phyloP scores from a whole-genome alignment of 2,329 filamentous ascomycete genomes.

The Sporothrix curviconia region DNA sequence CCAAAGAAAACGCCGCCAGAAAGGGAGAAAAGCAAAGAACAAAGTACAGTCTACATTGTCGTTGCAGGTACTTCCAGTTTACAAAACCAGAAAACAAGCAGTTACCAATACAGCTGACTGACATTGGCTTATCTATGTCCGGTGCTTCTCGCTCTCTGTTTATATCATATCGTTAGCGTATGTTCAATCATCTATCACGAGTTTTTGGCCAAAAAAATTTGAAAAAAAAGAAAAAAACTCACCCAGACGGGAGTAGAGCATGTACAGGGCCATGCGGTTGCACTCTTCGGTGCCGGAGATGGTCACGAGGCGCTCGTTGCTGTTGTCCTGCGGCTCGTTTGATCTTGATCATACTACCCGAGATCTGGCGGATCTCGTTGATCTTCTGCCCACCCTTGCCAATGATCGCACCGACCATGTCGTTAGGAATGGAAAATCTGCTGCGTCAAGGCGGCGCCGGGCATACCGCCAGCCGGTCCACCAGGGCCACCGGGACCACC shows the following conservation, averaged over 20 bases:
- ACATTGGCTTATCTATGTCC: constrained; percentile 48
- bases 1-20: background rate
- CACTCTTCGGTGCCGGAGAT: constrained; percentile 97
- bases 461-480: constrained; percentile 57
- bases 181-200: too few relatives aligned
- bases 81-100: too few relatives aligned
- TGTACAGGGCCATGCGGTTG: constrained; percentile 99
- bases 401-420: constrained; percentile 99
- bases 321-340: constrained; percentile 98
- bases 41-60: background rate
- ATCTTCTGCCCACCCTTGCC: constrained; percentile 98
- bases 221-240: constrained; percentile 28
- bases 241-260: constrained; percentile 98
- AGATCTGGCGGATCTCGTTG: constrained; percentile 96
- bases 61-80: too few relatives aligned
- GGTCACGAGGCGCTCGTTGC: constrained; percentile 94
- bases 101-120: too few relatives aligned
- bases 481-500: constrained; percentile 28
- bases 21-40: background rate
- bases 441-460: constrained; percentile 80
- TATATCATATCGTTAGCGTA: background rate
- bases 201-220: background rate
- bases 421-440: constrained; percentile 99
- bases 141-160: constrained; percentile 70
- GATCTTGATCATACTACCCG: constrained; percentile 98